Evolutionary conservation across 2,329 filamentous ascomycete species (phyloP).

Genomic region (Trichoderma guizhouense): DNA sequence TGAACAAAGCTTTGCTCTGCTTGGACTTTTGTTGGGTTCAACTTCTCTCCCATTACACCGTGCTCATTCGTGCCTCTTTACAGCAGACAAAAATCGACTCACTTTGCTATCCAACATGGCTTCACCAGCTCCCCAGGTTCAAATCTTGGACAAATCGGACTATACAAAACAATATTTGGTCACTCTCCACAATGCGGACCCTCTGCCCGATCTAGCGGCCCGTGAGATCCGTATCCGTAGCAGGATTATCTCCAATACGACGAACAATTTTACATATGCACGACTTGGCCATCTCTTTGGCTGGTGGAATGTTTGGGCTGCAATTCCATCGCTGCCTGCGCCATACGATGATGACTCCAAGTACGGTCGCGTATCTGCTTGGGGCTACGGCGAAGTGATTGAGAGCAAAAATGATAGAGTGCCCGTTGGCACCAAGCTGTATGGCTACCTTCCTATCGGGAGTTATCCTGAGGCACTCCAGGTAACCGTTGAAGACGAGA

Average conservation of each 20-base stretch:
- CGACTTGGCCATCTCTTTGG: background rate
- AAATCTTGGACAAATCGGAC: background rate
- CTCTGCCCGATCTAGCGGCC: background rate
- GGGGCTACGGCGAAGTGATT: constrained; percentile 7
- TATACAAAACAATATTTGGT: background rate
- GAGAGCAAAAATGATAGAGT: background rate
- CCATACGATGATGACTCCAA: constrained; percentile 1
- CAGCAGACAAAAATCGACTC: background rate
- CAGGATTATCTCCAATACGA: background rate
- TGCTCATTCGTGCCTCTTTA: background rate
- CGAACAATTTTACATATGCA: background rate
- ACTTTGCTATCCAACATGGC: background rate
- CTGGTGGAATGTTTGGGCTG: constrained; percentile 6
- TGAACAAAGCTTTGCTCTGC: background rate
- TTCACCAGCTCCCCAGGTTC: background rate
- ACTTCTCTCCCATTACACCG: background rate
- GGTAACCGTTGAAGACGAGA: background rate
- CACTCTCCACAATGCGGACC: background rate
- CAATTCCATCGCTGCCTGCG: background rate
- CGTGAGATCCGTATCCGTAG: background rate
- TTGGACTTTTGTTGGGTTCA: background rate
- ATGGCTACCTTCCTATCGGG: constrained; percentile 3
- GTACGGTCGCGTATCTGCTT: background rate
- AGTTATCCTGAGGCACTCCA: background rate
- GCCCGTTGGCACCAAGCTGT: background rate